Percentiles rank a stretch among this genome's conserved stretches.
These are phyloP conservation scores for Trichophyton simii DNA, from an alignment of 2,329 filamentous ascomycete genomes.

Conservation along the genomic window DNA sequence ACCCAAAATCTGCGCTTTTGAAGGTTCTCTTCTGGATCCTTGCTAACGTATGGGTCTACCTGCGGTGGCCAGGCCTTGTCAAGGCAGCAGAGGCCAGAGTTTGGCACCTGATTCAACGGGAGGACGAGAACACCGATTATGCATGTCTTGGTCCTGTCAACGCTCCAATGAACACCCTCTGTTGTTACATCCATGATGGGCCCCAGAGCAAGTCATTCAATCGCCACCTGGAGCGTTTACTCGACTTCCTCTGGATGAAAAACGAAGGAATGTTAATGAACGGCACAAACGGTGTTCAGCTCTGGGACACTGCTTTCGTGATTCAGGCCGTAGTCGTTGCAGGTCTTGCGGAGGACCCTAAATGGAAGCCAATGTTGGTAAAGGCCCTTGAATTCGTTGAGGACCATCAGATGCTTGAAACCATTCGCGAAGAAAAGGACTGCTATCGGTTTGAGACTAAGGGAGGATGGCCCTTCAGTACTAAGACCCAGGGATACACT, in stretches of 20 bases:
- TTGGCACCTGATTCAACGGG: constrained; percentile 73
- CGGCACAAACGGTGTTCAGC: constrained; percentile 95
- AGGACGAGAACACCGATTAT: constrained; percentile 86
- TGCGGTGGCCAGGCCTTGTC: constrained; percentile 54
- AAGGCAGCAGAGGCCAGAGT: constrained; percentile 66
- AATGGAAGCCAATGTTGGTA: constrained; percentile 70
- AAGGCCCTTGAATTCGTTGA: constrained; percentile 80
- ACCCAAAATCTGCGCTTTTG: constrained; percentile 77
- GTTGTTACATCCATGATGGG: constrained; percentile 74
- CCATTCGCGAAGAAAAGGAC: constrained; percentile 60
- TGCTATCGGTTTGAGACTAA: constrained; percentile 87
- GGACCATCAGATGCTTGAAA: constrained; percentile 76
- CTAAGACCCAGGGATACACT: constrained; percentile 79
- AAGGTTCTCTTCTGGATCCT: constrained; percentile 67
- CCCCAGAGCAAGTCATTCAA: constrained; percentile 58
- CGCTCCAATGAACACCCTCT: constrained; percentile 76
- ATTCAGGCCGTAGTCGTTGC: constrained; percentile 73
- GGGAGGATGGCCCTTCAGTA: constrained; percentile 94
- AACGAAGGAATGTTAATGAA: constrained; percentile 86
- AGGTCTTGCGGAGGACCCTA: constrained; percentile 61
- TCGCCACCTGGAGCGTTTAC: constrained; percentile 65
- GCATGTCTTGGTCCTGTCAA: constrained; percentile 80
- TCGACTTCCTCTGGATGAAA: constrained; percentile 87
- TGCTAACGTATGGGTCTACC: constrained; percentile 66
- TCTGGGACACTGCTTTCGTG: constrained; percentile 87